phyloP scores from a whole-genome alignment of 257 asterid genomes.

The Linaria vulgaris region DNA sequence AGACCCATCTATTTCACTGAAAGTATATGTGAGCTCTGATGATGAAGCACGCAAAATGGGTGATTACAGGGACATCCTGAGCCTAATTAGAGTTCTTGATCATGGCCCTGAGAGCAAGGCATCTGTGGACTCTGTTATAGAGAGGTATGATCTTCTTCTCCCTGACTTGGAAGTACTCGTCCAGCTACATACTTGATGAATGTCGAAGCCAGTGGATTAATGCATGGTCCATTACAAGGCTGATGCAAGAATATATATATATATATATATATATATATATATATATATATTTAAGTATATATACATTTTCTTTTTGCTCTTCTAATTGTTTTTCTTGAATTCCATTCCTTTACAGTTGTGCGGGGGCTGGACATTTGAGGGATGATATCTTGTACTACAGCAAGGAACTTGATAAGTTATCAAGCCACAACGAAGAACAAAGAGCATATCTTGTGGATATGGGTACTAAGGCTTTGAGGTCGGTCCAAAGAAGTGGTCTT shows the following conservation, averaged over 20 bases:
- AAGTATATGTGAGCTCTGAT: conserved; percentile 44
- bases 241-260: no score
- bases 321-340: conserved; percentile 10
- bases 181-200: conserved; percentile 15
- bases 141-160: conserved; percentile 53
- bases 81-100: conserved; percentile 89
- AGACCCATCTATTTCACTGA: conserved; percentile 34
- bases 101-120: conserved; percentile 99
- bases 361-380: conserved; percentile 95
- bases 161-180: background rate
- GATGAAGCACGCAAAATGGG: conserved; percentile 73
- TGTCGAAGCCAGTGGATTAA: conserved; percentile 11
- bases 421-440: conserved; percentile 59
- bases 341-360: conserved; percentile 55
- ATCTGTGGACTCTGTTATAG: conserved; percentile 68
- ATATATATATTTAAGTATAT: no score
- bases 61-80: conserved; percentile 87
- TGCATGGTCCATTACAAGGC: conserved; percentile 23
- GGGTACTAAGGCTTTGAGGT: conserved; percentile 94
- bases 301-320: no score
- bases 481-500: conserved; percentile 22
- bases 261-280: no score
- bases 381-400: conserved; percentile 72
- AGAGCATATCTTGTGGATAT: conserved; percentile 78
- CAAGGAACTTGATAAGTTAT: conserved; percentile 68